These are phyloP conservation scores for Tinospora cordifolia DNA, from an alignment of 164 flowering plant species.

Conservation along the genomic window DNA sequence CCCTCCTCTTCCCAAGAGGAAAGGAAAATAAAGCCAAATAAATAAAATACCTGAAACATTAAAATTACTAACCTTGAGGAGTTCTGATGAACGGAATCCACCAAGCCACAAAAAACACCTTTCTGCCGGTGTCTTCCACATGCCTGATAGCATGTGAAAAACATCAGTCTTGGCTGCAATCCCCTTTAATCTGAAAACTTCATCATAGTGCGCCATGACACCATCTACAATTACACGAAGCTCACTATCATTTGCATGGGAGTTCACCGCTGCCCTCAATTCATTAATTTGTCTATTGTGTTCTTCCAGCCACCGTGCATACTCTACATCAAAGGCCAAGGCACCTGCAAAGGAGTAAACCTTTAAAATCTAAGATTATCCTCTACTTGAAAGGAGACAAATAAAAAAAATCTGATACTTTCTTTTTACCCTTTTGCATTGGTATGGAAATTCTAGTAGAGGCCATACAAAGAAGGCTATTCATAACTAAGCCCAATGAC, in stretches of 20 bases:
- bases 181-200: conserved; percentile 65
- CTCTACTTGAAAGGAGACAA: too few species aligned
- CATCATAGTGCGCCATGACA: conserved; percentile 52
- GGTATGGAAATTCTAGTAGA: too few species aligned
- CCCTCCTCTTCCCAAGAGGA: too few species aligned
- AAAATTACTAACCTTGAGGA: conserved; percentile 52
- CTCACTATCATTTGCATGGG: conserved; percentile 74
- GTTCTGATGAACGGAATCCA: conserved; percentile 88
- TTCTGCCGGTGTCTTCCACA: conserved; percentile 97
- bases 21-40: background rate
- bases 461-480: too few species aligned
- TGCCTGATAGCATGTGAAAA: conserved; percentile 80
- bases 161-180: conserved; percentile 84
- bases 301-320: conserved; percentile 82
- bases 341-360: conserved; percentile 38
- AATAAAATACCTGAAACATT: background rate
- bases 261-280: conserved; percentile 67
- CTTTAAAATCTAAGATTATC: too few species aligned
- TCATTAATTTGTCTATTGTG: conserved; percentile 66
- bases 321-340: conserved; percentile 74
- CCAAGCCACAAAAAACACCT: conserved; percentile 93
- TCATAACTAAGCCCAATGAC: too few species aligned
- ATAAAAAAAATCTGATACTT: too few species aligned
- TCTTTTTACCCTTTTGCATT: too few species aligned
- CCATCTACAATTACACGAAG: conserved; percentile 61